Base-by-base conservation (phyloP, 1,284 basidiomycete genomes). In the Puccinia novopanici region DNA sequence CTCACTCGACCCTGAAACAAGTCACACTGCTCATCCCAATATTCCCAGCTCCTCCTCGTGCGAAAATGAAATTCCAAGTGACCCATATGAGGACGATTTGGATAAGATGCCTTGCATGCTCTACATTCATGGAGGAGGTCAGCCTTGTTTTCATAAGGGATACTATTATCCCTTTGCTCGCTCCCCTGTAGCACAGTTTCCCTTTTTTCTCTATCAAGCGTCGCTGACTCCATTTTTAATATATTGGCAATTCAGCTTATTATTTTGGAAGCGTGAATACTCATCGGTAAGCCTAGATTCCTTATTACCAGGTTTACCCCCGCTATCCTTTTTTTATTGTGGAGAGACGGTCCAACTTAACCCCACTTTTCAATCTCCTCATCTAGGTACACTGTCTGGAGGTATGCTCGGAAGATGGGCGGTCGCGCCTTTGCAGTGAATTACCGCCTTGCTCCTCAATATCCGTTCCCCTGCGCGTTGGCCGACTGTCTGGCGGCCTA, bases 331-430 rank as follows among this genome's bases (percentile, higher is more conserved):
- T 48, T 54, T 71, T 17, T 50, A 45, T 50, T 17, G 61, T 12
- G 45, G 34, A 61, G 6, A 42, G 42, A 17, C 22, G 15, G 30
- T 50, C 67, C 50, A 17, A 68, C 19, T 40, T 12, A 12, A 17
- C 10, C 48, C 40, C 4, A 2, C 0, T 37, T 22, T 24, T 17
- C n/a, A 55, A 34, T 68, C 12, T 17, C 48, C 59, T 9, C 68
- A 37, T 12, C 10, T 40, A 59, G 93, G 83, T 91, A 93, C 83
- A 91, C 90, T 81, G 91, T 95, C 61, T 93, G 94, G 86, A 89
- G 94, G 30, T 90, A 91, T 83, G 94, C 95, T 3, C 90, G 93
- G 30, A 96, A 96, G 87, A 93, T 93, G 84, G 92, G 91, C 81
- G 94, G 94, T 0, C 89, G 94, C 63, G 92, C 93, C 15, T 93